A percentile compares a stretch with the other conserved stretches of the same genome.
Conservation (phyloP, 108 stramenopile genomes). For the Bacterosira constricta region DNA sequence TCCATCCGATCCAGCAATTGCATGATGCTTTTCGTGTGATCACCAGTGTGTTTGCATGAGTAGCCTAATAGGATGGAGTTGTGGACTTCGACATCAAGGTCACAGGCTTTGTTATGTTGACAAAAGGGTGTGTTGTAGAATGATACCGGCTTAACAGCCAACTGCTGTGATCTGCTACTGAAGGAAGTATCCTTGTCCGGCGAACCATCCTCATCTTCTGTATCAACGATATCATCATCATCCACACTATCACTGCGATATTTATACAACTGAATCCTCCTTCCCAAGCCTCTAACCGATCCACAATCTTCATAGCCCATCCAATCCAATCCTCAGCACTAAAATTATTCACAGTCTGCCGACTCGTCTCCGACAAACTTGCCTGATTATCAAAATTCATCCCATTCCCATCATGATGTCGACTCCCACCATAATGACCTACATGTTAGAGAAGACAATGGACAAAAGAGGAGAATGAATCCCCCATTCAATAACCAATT, state of each 20-base stretch:
- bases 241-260: not conserved
- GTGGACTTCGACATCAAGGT: conserved; percentile 54
- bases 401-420: not conserved
- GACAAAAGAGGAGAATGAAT: too few species aligned
- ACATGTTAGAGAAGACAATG: too few species aligned
- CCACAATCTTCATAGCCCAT: conserved; percentile 49
- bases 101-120: conserved; percentile 42
- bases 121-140: conserved; percentile 17
- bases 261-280: not conserved
- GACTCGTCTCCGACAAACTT: not conserved
- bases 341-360: not conserved
- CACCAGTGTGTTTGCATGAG: conserved; percentile 22
- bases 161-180: not conserved
- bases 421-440: too few species aligned
- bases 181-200: not conserved
- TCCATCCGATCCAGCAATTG: conserved; percentile 70
- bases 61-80: conserved; percentile 34
- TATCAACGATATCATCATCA: too few species aligned
- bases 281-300: conserved; percentile 44
- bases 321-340: conserved; percentile 39
- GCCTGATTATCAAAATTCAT: not conserved
- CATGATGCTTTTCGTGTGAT: conserved; percentile 46
- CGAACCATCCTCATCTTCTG: conserved; percentile 1
- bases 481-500: too few species aligned
- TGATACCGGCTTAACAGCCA: not conserved